Conservation (phyloP, 208 protist species). For the Crithidia sp. region DNA sequence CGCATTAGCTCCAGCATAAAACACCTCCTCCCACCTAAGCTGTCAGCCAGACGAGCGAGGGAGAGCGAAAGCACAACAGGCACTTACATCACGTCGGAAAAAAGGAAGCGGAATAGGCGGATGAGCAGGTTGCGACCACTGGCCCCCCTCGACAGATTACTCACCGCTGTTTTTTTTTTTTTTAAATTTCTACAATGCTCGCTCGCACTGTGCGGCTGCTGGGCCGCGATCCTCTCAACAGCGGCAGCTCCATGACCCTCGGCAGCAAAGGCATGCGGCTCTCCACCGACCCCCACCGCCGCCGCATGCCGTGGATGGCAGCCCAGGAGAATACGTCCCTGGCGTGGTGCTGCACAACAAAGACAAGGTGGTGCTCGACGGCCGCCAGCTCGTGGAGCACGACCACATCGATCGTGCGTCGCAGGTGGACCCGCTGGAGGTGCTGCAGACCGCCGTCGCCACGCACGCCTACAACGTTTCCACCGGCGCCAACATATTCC, state of each 20-base stretch:
- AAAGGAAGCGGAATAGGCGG: background rate
- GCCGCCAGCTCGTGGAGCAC: conserved; percentile 74
- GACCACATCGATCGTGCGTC: conserved; percentile 79
- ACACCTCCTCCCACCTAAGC: too few species aligned
- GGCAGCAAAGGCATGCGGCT: conserved; percentile 74
- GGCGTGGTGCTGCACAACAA: conserved; percentile 82
- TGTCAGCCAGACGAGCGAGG: too few species aligned
- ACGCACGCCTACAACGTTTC: conserved; percentile 83
- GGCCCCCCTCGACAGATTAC: background rate
- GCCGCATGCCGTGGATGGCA: conserved; percentile 90
- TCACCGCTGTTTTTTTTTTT: background rate
- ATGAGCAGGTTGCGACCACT: background rate
- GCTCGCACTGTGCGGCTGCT: conserved; percentile 29
- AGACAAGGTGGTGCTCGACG: conserved; percentile 85
- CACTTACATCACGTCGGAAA: too few species aligned
- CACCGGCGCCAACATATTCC: conserved; percentile 88
- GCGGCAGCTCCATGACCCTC: conserved; percentile 87
- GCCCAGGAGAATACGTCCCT: conserved; percentile 86
- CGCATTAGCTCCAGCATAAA: too few species aligned
- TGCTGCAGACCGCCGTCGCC: conserved; percentile 79
- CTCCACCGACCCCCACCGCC: conserved; percentile 72
- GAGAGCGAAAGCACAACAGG: too few species aligned
- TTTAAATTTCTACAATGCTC: background rate
- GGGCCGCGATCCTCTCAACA: conserved; percentile 71
- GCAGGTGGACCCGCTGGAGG: conserved; percentile 86